These are phyloP conservation scores for Coniochaeta hoffmannii DNA, from an alignment of 2,329 filamentous ascomycete species.

Conservation along the genomic window DNA sequence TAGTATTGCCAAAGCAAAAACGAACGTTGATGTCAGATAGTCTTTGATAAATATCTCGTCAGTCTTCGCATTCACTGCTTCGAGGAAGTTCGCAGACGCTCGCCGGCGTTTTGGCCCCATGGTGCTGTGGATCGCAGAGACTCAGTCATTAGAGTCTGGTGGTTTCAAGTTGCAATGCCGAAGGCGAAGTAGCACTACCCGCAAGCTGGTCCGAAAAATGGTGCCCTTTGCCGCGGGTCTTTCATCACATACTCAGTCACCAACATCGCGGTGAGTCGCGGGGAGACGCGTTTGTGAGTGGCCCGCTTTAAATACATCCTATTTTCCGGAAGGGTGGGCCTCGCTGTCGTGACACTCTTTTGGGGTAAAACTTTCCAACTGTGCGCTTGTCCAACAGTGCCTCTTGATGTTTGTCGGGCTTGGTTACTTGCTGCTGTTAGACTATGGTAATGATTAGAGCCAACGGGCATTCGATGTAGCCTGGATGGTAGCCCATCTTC, in stretches of 20 bases:
- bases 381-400: too few relatives aligned
- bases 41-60: constrained; percentile 40
- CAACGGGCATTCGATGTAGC: background rate
- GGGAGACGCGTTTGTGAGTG: background rate
- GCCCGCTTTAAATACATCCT: background rate
- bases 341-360: too few relatives aligned
- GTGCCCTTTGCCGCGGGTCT: background rate
- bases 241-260: too few relatives aligned
- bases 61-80: constrained; percentile 37
- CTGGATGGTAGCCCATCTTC: constrained; percentile 12
- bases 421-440: background rate
- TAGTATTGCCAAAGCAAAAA: constrained; percentile 5
- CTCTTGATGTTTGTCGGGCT: background rate
- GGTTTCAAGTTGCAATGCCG: background rate
- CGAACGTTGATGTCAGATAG: constrained; percentile 41
- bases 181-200: too few relatives aligned
- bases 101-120: background rate
- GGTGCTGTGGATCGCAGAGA: background rate
- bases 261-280: background rate
- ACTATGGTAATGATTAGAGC: background rate
- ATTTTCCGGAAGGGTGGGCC: too few relatives aligned
- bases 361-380: too few relatives aligned
- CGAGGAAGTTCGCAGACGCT: constrained; percentile 29
- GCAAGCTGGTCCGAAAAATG: too few relatives aligned
- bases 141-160: background rate